Evolutionary conservation across 768 basidiomycete species (phyloP), one percentile per base, ranked within the genome.

Genomic region (Solioccasus polychromus): DNA sequence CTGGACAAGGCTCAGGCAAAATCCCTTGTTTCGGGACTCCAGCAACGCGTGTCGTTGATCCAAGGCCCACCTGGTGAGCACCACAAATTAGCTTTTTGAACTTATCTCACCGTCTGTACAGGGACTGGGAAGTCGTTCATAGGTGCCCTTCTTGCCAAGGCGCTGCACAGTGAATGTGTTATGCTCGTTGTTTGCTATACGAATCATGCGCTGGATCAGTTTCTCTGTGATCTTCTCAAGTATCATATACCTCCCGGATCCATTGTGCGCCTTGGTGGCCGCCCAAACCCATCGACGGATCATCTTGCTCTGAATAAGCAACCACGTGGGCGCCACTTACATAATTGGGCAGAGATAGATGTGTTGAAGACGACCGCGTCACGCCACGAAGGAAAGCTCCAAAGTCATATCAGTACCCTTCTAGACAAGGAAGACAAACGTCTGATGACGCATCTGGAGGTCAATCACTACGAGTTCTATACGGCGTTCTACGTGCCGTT

Each of bases 111-210:
- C 9, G 8, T 35, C 34, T 10, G 6, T 4, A 2, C 18, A 85
- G 84, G 85, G 1, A 87, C 85, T 0, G 84, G 85, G 1, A 87
- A 86, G 52, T 84, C 82, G 0, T 85, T 85, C 54, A 78, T 86
- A 34, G 84, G 85, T 0, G 76, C 79, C 1, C 64, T 86, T 1
- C 62, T 85, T 1, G 80, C 81, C 0, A 86, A 84, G 45, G 62
- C 72, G 3, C 59, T 85, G 9, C 74, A 84, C 35, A 73, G 77
- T 15, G 53, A 60, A 39, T 75, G 75, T 0, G 77, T 61, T 0
- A 82, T 86, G 17, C 73, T 86, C 7, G 78, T 86, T 14, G 78
- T 83, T 24, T 85, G 83, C 53, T 85, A 77, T 45, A 87, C 83
- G 1, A 87, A 87, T 45, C 85, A 87, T 45, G 85, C 85, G 0